These are phyloP conservation scores for Amaranthus tricolor DNA, from an alignment of 179 eudicot species.

Conservation along the genomic window DNA sequence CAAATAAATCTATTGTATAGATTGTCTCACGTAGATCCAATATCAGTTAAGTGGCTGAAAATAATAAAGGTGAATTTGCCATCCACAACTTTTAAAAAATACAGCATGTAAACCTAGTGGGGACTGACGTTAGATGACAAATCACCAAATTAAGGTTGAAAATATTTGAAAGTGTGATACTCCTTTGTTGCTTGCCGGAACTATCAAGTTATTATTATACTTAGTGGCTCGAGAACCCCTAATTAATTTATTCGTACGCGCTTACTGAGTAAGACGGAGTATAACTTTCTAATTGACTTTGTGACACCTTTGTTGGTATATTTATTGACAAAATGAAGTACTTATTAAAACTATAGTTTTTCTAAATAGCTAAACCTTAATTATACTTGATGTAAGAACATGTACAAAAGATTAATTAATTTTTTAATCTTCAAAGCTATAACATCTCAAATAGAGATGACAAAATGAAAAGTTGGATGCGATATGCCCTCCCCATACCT, in stretches of 20 bases:
- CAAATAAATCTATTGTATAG: too few species aligned
- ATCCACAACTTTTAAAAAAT: too few species aligned
- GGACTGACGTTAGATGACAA: not conserved
- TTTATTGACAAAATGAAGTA: not conserved
- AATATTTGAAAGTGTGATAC: conserved; percentile 8
- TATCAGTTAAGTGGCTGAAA: too few species aligned
- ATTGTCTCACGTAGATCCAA: too few species aligned
- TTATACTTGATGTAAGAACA: too few species aligned
- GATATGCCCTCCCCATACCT: too few species aligned
- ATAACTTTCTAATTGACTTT: conserved; percentile 17
- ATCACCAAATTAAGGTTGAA: not conserved
- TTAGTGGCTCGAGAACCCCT: conserved; percentile 24
- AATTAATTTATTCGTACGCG: not conserved
- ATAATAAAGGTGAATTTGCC: too few species aligned
- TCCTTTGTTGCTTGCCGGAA: conserved; percentile 31
- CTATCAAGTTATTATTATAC: conserved; percentile 29
- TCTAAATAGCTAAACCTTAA: too few species aligned
- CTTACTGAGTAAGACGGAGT: not conserved
- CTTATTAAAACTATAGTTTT: not conserved
- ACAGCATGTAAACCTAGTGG: not conserved
- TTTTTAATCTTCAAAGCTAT: too few species aligned
- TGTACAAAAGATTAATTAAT: too few species aligned
- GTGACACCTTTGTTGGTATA: conserved; percentile 7
- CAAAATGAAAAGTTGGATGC: too few species aligned
- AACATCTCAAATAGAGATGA: too few species aligned